A percentile compares a stretch with the other conserved stretches of the same genome.
These are phyloP conservation scores for Shiraia sp. DNA, from an alignment of 2,329 filamentous ascomycete species.

Conservation along the genomic window DNA sequence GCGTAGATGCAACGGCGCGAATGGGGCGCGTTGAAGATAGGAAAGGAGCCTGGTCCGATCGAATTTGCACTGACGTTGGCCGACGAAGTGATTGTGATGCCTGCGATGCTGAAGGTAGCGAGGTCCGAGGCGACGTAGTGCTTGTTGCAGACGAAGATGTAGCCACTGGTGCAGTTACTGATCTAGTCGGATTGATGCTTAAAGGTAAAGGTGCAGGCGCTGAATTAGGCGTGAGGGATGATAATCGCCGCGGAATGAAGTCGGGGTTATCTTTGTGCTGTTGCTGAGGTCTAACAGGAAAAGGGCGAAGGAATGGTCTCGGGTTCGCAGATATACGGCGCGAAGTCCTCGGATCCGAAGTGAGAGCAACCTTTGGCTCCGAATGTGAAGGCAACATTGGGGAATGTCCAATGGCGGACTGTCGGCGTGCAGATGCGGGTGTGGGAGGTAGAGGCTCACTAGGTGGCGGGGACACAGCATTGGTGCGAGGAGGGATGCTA, in stretches of 20 bases:
- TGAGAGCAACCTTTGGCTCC: conserved; percentile 9
- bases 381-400: conserved; percentile 6
- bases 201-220: conserved; percentile 29
- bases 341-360: conserved; percentile 12
- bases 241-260: conserved; percentile 34
- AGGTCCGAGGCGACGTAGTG: conserved; percentile 12
- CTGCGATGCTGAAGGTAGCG: conserved; percentile 6
- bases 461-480: conserved; percentile 35
- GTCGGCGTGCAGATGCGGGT: conserved; percentile 26
- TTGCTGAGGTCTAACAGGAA: conserved; percentile 40
- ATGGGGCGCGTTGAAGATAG: conserved; percentile 43
- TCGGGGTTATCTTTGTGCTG: conserved; percentile 31
- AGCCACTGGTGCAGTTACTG: conserved; percentile 35
- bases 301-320: conserved; percentile 42
- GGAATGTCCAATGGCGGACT: conserved; percentile 25
- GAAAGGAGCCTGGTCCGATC: conserved; percentile 49
- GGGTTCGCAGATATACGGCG: conserved; percentile 38
- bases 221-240: conserved; percentile 28
- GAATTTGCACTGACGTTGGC: conserved; percentile 51
- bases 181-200: conserved; percentile 29
- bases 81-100: conserved; percentile 40
- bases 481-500: conserved; percentile 28
- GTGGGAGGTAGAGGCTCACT: conserved; percentile 29
- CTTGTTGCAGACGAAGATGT: conserved; percentile 19
- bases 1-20: conserved; percentile 33